phyloP scores from a whole-genome alignment of 331 rosid genomes.

The Ulmus americana region DNA sequence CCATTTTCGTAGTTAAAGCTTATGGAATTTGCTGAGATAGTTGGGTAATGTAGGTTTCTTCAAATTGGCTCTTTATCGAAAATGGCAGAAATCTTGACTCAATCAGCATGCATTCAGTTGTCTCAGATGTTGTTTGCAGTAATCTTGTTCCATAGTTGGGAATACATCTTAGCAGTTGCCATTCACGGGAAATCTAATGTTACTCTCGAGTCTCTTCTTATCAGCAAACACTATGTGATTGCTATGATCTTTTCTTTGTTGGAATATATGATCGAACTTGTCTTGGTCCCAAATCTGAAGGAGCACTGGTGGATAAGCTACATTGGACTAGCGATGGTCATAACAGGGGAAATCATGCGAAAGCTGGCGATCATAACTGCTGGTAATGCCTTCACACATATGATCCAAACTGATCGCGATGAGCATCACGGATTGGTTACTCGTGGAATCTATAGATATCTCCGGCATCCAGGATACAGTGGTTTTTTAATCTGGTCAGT shows the following conservation, averaged over 20 bases:
- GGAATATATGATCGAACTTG: slow-evolving; percentile 58
- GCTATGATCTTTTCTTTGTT: slow-evolving; percentile 65
- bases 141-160: slow-evolving; percentile 66
- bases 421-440: slow-evolving; percentile 60
- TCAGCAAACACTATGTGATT: slow-evolving; percentile 54
- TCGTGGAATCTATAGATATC: slow-evolving; percentile 55
- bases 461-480: slow-evolving; percentile 86
- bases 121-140: slow-evolving; percentile 56
- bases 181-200: slow-evolving; percentile 67
- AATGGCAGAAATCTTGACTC: slow-evolving; percentile 56
- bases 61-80: slow-evolving; percentile 18
- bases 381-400: slow-evolving; percentile 70
- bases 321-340: slow-evolving; percentile 55
- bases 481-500: slow-evolving; percentile 87
- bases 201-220: slow-evolving; percentile 60
- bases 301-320: slow-evolving; percentile 64
- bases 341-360: slow-evolving; percentile 68
- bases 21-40: slow-evolving; percentile 22
- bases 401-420: slow-evolving; percentile 43
- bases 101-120: slow-evolving; percentile 62
- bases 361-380: slow-evolving; percentile 75
- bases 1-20: no score
- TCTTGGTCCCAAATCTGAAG: slow-evolving; percentile 60
- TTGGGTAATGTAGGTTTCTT: slow-evolving; percentile 17
- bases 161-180: slow-evolving; percentile 54